phyloP scores from a whole-genome alignment of 164 flowering plant genomes.

The Aristolochia californica region DNA sequence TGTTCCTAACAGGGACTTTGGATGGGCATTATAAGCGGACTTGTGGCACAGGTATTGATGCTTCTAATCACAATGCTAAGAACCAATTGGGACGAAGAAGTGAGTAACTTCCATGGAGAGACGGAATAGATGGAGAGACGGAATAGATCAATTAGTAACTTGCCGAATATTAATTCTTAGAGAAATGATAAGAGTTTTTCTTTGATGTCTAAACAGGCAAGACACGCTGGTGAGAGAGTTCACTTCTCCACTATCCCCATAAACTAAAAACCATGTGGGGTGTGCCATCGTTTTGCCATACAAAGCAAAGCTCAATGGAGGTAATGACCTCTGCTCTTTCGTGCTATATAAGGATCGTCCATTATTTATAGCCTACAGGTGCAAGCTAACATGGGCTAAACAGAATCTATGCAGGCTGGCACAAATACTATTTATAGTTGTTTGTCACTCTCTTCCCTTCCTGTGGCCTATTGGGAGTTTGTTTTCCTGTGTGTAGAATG shows the following conservation, averaged over 20 bases:
- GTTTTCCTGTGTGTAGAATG: no score
- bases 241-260: background rate
- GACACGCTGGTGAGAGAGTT: background rate
- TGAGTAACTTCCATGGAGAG: conserved; percentile 6
- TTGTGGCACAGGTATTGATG: conserved; percentile 26
- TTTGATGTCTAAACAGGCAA: background rate
- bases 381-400: background rate
- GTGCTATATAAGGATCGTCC: background rate
- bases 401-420: background rate
- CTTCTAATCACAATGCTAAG: conserved; percentile 18
- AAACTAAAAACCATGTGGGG: no score
- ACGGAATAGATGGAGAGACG: no score
- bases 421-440: no score
- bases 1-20: conserved; percentile 31
- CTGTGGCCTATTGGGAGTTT: no score
- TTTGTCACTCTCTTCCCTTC: no score
- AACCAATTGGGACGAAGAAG: conserved; percentile 35
- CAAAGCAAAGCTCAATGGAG: no score
- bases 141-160: background rate
- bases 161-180: background rate
- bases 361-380: background rate
- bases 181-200: background rate
- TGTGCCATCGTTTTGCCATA: background rate
- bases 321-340: background rate
- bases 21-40: conserved; percentile 37